phyloP scores from a whole-genome alignment of 768 basidiomycete genomes.

The Collybia sp. region DNA sequence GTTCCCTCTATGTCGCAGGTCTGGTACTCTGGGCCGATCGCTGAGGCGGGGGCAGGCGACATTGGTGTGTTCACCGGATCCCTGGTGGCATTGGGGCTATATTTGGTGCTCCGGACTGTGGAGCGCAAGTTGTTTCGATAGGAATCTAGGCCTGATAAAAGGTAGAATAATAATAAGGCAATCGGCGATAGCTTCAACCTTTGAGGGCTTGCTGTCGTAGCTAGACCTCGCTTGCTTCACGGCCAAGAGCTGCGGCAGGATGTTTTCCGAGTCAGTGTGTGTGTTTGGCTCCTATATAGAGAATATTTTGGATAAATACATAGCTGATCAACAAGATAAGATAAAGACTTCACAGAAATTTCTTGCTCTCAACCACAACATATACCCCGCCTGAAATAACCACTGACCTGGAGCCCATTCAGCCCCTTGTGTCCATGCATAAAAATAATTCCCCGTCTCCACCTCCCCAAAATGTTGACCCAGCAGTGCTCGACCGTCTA shows the following conservation, averaged over 20 bases:
- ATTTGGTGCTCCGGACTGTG: slow-evolving; percentile 39
- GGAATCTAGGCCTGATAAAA: neutral
- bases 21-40: slow-evolving; percentile 71
- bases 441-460: no score
- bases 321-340: no score
- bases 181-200: slow-evolving; percentile 21
- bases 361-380: no score
- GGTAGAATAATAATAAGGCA: slow-evolving; percentile 2
- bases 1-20: slow-evolving; percentile 68
- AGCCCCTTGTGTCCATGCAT: no score
- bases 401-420: no score
- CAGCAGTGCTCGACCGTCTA: no score
- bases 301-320: no score
- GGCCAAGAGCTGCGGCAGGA: slow-evolving; percentile 28
- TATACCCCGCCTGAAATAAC: no score
- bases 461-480: no score
- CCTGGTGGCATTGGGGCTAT: slow-evolving; percentile 38
- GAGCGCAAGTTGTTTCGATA: slow-evolving; percentile 20
- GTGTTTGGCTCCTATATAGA: no score
- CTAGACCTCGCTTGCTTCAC: slow-evolving; percentile 21
- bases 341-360: no score
- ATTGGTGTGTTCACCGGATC: slow-evolving; percentile 67
- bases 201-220: slow-evolving; percentile 23
- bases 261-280: no score
- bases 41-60: slow-evolving; percentile 54